Evolutionary conservation across 306 rosid species (phyloP).

Genomic region (Acacia melanoxylon): DNA sequence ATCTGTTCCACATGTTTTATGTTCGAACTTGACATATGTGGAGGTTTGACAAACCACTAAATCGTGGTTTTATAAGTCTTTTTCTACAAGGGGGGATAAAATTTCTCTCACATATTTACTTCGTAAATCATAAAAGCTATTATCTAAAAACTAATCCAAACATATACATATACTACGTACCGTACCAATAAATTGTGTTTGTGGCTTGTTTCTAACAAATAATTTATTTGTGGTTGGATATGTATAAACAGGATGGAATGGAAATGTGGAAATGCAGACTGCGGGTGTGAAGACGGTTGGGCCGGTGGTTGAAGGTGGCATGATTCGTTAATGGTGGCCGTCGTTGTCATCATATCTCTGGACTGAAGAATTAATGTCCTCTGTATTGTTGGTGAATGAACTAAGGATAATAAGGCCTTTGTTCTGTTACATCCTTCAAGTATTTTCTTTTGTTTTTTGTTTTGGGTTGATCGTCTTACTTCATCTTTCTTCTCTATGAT

Average conservation of each 20-base stretch:
- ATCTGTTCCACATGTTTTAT: too few relatives aligned
- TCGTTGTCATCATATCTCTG: background rate
- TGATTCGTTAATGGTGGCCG: background rate
- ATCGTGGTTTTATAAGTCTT: too few relatives aligned
- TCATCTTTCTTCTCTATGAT: background rate
- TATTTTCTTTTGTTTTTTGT: too few relatives aligned
- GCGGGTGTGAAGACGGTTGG: background rate
- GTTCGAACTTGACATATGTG: too few relatives aligned
- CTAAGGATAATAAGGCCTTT: background rate
- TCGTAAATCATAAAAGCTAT: too few relatives aligned
- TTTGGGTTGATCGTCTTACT: background rate
- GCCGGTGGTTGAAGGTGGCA: background rate
- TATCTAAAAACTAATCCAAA: too few relatives aligned
- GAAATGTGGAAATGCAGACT: background rate
- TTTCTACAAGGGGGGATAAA: too few relatives aligned
- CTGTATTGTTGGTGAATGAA: background rate
- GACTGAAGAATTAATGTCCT: too few relatives aligned
- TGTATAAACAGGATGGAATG: background rate
- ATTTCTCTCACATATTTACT: too few relatives aligned
- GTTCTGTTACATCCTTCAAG: background rate
- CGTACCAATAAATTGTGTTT: too few relatives aligned
- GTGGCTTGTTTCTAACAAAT: background rate
- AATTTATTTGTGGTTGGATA: background rate
- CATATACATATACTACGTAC: too few relatives aligned
- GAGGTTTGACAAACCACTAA: too few relatives aligned